Percentiles rank a stretch among this genome's conserved stretches.
These are phyloP conservation scores for Penicillium herquei DNA, from an alignment of 495 filamentous ascomycete species.

Conservation along the genomic window DNA sequence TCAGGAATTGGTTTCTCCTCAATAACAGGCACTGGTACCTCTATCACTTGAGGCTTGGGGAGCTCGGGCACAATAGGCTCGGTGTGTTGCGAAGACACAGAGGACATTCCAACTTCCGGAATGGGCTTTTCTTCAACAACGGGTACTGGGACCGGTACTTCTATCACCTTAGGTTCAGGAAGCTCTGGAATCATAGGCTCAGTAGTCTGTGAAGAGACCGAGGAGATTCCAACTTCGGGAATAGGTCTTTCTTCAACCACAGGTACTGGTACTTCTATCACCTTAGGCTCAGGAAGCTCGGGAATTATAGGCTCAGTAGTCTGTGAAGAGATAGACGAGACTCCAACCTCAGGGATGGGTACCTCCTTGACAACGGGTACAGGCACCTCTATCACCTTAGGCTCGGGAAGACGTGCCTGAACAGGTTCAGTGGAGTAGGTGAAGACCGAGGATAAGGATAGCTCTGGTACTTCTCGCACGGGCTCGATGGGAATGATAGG, in stretches of 20 bases:
- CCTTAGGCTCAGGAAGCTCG: constrained; percentile 22
- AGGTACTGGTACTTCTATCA: background rate
- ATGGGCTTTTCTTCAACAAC: constrained; percentile 13
- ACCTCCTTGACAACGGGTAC: constrained; percentile 13
- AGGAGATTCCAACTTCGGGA: constrained; percentile 44
- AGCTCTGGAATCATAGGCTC: constrained; percentile 41
- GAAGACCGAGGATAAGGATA: constrained; percentile 12
- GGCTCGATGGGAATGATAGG: constrained; percentile 5
- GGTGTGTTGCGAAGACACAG: constrained; percentile 38
- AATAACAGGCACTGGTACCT: constrained; percentile 5
- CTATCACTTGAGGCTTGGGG: constrained; percentile 9
- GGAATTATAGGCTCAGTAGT: constrained; percentile 49
- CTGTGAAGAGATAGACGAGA: constrained; percentile 50
- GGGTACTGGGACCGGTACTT: background rate
- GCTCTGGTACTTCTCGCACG: constrained; percentile 7
- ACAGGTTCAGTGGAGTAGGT: constrained; percentile 13
- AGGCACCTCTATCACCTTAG: background rate
- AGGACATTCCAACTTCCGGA: constrained; percentile 44
- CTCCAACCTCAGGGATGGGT: constrained; percentile 28
- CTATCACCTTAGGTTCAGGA: constrained; percentile 9
- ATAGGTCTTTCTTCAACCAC: constrained; percentile 13
- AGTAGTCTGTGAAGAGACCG: constrained; percentile 47
- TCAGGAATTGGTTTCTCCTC: constrained; percentile 19
- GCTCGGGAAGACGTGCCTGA: constrained; percentile 10
- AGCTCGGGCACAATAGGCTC: constrained; percentile 12